Percentiles rank a stretch among this genome's conserved stretches.
phyloP scores from a whole-genome alignment of 192 early-diverging fungal species.

The Pecoramyces ruminantium region DNA sequence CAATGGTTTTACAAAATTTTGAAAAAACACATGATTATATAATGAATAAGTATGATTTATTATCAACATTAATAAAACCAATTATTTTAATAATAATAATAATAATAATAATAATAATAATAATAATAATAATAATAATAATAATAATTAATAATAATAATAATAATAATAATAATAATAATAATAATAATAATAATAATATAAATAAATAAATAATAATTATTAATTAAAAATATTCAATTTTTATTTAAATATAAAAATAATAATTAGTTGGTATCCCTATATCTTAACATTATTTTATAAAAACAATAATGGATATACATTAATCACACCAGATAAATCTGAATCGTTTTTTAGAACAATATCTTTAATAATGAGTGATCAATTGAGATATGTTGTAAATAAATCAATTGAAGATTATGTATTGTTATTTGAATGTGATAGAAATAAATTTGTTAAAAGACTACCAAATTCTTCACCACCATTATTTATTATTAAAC shows the following conservation, averaged over 20 bases:
- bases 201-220: too few relatives aligned
- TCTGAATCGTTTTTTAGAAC: constrained; percentile 33
- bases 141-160: not conserved
- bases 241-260: too few relatives aligned
- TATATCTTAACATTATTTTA: constrained; percentile 42
- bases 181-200: constrained; percentile 2
- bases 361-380: constrained; percentile 24
- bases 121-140: not conserved
- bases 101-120: not conserved
- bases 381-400: constrained; percentile 29
- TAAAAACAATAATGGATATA: constrained; percentile 38
- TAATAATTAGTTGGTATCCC: constrained; percentile 47
- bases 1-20: constrained; percentile 17
- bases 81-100: not conserved
- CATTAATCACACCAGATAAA: constrained; percentile 23
- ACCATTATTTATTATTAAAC: constrained; percentile 4
- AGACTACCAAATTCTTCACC: constrained; percentile 10
- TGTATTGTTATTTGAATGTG: constrained; percentile 23
- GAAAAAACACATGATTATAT: constrained; percentile 39
- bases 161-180: not conserved
- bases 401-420: constrained; percentile 23
- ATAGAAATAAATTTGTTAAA: constrained; percentile 4
- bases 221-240: too few relatives aligned
- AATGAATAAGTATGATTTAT: constrained; percentile 25
- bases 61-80: too few relatives aligned